Conservation (phyloP, 1,284 basidiomycete genomes). For the Calocybe gambosa region DNA sequence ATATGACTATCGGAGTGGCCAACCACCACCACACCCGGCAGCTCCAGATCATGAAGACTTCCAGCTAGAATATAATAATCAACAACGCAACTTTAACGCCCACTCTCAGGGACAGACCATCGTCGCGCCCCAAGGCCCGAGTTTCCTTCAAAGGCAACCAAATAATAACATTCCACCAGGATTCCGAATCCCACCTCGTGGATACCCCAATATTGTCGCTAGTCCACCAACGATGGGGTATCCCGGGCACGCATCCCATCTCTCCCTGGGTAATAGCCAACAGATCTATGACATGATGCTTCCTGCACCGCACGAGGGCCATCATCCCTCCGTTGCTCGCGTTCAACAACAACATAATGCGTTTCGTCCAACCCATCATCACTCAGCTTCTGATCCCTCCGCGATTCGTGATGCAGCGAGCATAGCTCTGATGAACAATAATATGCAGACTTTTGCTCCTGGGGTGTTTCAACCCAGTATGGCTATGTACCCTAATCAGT, state of each 20-base stretch:
- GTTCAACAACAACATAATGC: conserved; percentile 70
- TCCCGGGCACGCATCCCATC: conserved; percentile 49
- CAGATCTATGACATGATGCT: conserved; percentile 77
- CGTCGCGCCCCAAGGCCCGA: conserved; percentile 27
- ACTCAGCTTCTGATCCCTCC: conserved; percentile 74
- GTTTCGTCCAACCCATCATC: conserved; percentile 67
- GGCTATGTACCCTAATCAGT: conserved; percentile 62
- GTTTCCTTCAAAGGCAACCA: conserved; percentile 45
- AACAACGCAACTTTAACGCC: conserved; percentile 50
- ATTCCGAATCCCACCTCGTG: conserved; percentile 52
- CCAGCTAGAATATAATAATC: conserved; percentile 50
- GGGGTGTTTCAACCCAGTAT: conserved; percentile 48
- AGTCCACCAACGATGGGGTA: conserved; percentile 53
- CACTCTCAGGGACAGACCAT: conserved; percentile 27
- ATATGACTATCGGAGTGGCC: conserved; percentile 38
- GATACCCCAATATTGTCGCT: conserved; percentile 47
- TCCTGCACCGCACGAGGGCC: conserved; percentile 46
- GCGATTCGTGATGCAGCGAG: conserved; percentile 61
- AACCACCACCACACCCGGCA: conserved; percentile 25
- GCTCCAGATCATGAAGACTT: conserved; percentile 44
- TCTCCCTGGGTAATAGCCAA: conserved; percentile 64
- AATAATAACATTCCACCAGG: conserved; percentile 39
- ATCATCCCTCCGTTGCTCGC: conserved; percentile 59
- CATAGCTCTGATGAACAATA: conserved; percentile 51
- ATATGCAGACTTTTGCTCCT: conserved; percentile 46